phyloP scores from a whole-genome alignment of 768 basidiomycete species.

The Suillus bovinus region DNA sequence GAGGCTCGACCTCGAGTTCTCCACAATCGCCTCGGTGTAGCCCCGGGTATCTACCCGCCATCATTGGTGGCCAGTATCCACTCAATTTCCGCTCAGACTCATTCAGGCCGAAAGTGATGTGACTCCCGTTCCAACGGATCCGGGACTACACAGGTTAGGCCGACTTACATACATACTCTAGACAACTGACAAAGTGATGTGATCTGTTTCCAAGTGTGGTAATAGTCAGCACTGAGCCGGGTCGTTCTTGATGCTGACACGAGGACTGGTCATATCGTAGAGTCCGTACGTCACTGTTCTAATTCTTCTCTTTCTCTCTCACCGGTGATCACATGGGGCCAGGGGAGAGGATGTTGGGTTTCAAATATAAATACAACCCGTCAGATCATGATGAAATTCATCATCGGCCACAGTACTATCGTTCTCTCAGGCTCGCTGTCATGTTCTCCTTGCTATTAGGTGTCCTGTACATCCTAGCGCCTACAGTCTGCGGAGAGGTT shows the following conservation, averaged over 20 bases:
- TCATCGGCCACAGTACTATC: background rate
- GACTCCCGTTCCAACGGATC: background rate
- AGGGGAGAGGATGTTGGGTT: background rate
- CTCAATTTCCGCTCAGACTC: background rate
- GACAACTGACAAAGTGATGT: too few relatives aligned
- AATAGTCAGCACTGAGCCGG: background rate
- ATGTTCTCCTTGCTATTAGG: slow-evolving; percentile 16
- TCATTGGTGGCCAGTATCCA: background rate
- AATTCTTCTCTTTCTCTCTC: background rate
- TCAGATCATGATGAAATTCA: background rate
- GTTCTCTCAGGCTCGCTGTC: background rate
- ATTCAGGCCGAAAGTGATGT: background rate
- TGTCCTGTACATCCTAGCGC: slow-evolving; percentile 11
- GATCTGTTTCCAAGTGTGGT: background rate
- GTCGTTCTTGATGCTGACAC: background rate
- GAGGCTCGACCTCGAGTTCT: background rate
- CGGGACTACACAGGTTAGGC: background rate
- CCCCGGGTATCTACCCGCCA: background rate
- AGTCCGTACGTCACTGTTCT: background rate
- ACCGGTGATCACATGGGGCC: too few relatives aligned
- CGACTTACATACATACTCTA: too few relatives aligned
- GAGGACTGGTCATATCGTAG: background rate
- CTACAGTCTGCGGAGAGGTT: slow-evolving; percentile 6
- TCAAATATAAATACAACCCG: slow-evolving; percentile 3
- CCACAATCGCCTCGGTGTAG: background rate